A percentile compares a stretch with the other conserved stretches of the same genome.
Evolutionary conservation across 805 yeast species (phyloP).

Genomic region (Kazachstania viticola): DNA sequence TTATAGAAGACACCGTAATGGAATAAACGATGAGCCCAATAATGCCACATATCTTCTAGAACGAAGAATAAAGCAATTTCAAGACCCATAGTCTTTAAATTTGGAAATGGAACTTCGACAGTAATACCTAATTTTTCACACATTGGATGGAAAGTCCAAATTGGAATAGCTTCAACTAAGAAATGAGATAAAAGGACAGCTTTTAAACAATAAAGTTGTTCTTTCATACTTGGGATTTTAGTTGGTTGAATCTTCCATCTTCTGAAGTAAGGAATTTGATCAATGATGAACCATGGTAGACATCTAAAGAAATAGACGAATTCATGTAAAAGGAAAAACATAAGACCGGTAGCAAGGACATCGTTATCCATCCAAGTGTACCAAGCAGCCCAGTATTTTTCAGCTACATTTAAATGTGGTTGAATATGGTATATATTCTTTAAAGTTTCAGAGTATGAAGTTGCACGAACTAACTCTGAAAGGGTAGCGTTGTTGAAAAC

Average conservation of each 20-base stretch:
- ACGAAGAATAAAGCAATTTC: slow-evolving; percentile 75
- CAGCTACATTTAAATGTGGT: slow-evolving; percentile 40
- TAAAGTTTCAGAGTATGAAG: slow-evolving; percentile 26
- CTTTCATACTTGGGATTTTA: slow-evolving; percentile 65
- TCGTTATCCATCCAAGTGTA: slow-evolving; percentile 80
- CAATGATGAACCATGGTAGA: slow-evolving; percentile 85
- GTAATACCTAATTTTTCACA: slow-evolving; percentile 72
- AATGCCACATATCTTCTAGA: slow-evolving; percentile 93
- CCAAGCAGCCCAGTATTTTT: slow-evolving; percentile 81
- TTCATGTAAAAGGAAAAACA: slow-evolving; percentile 78
- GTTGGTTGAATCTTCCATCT: slow-evolving; percentile 83
- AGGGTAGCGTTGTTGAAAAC: slow-evolving; percentile 26
- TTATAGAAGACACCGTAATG: slow-evolving; percentile 86
- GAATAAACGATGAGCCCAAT: slow-evolving; percentile 85
- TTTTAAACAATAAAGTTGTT: slow-evolving; percentile 89
- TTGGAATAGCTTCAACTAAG: slow-evolving; percentile 89
- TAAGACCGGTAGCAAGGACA: slow-evolving; percentile 79
- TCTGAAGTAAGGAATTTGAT: slow-evolving; percentile 73
- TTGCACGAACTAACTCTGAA: slow-evolving; percentile 16
- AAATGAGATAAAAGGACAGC: slow-evolving; percentile 78
- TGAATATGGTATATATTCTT: slow-evolving; percentile 29
- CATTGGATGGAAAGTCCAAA: slow-evolving; percentile 93
- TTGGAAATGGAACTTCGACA: slow-evolving; percentile 78
- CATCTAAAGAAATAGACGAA: slow-evolving; percentile 84
- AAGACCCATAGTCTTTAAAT: slow-evolving; percentile 39